Base-by-base conservation (phyloP, 306 rosid genomes). In the Casuarina glauca region DNA sequence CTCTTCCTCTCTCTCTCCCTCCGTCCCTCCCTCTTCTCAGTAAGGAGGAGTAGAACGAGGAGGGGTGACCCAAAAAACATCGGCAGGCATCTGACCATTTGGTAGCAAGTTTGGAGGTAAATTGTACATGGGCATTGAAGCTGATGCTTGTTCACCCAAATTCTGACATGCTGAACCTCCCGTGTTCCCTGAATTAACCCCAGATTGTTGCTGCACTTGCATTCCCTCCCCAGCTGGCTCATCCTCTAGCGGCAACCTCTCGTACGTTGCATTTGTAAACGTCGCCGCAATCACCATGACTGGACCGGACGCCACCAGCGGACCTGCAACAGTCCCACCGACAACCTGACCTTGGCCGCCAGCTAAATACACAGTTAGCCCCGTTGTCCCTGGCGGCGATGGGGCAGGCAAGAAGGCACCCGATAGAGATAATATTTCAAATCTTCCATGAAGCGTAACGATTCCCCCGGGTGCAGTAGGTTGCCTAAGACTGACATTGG, bases 401-500 rank as follows among this genome's bases (percentile, higher is more conserved):
- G 99, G 99, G 5, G 93, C 72, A 1, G 99, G 99, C 20, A 93
- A 71, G 50, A 93, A 89, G 0, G 97, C 93, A 0, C 99, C 99
- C 0, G 90, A 87, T 4, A 95, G 80, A 0, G 99, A 91, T 62
- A 91, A 63, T 12, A 95, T 90, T 85, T 93, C 90, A 61, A 88
- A 95, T 57, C 97, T 84, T 11, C 97, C 97, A 6, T 79, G 86
- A 6, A 95, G 90, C 0, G 84, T 75, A 11, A 93, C n/a, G 0
- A 88, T 77, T 4, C 96, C 94, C 1, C 89, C 84, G 0, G 97
- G 93, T 0, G 91, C 93, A 0, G 92, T 83, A 0, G 89, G 90
- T 42, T 89, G 97, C 41, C 91, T 86, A 53, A 95, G 93, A 0
- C 89, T 83, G 26, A 95, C 97, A 49, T 93, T 82, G 41, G 85